These are phyloP conservation scores for Solanum infundibuliforme DNA, from an alignment of 257 asterid genomes.

Conservation along the genomic window DNA sequence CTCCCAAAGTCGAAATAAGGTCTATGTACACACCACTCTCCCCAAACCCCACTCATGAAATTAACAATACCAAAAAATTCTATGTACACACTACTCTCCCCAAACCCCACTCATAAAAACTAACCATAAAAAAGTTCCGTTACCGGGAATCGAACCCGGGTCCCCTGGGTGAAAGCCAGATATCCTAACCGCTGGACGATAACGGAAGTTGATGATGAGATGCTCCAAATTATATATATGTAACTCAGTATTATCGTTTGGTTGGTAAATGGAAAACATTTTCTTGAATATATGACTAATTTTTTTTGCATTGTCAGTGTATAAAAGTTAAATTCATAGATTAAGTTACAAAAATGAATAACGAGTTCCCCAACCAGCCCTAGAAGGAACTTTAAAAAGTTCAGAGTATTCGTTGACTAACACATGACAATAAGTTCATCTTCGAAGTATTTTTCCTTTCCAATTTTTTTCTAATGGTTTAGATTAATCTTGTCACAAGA, in stretches of 20 bases:
- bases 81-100: too few relatives aligned
- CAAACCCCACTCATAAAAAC: too few relatives aligned
- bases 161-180: slow-evolving; percentile 96
- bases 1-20: too few relatives aligned
- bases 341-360: background rate
- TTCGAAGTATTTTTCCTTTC: background rate
- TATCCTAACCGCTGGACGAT: slow-evolving; percentile 98
- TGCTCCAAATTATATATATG: too few relatives aligned
- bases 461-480: background rate
- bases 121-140: slow-evolving; percentile 21
- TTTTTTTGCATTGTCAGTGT: background rate
- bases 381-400: background rate
- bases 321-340: background rate
- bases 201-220: slow-evolving; percentile 14
- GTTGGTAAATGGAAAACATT: background rate
- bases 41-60: too few relatives aligned
- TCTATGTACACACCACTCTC: too few relatives aligned
- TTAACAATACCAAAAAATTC: too few relatives aligned
- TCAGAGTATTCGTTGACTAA: background rate
- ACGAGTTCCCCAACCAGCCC: background rate
- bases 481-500: background rate
- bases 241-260: background rate
- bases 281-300: background rate
- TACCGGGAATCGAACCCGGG: slow-evolving; percentile 99
- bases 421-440: background rate